These are phyloP conservation scores for Sclerotinia sclerotiorum DNA, from an alignment of 2,329 filamentous ascomycete genomes.

Conservation along the genomic window DNA sequence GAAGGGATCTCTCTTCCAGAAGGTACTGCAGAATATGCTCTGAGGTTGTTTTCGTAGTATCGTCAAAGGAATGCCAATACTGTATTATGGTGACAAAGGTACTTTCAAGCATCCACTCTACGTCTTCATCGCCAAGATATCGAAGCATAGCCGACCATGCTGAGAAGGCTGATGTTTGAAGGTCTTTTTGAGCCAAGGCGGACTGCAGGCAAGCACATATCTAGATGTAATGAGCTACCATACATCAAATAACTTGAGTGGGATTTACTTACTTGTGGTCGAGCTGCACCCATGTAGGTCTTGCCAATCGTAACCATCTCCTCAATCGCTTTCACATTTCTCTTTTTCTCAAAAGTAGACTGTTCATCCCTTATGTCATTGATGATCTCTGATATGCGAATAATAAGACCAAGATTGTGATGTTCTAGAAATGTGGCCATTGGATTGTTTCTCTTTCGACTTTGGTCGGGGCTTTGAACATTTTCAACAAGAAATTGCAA, in stretches of 20 bases:
- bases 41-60: constrained; percentile 58
- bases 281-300: constrained; percentile 70
- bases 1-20: constrained; percentile 38
- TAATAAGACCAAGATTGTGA: constrained; percentile 84
- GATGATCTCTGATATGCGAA: constrained; percentile 74
- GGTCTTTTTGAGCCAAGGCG: constrained; percentile 69
- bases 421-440: constrained; percentile 76
- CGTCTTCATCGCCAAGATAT: constrained; percentile 73
- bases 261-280: constrained; percentile 76
- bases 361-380: constrained; percentile 64
- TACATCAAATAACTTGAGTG: too few relatives aligned
- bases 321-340: constrained; percentile 79
- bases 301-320: constrained; percentile 81
- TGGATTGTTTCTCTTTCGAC: constrained; percentile 51
- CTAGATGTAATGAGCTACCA: constrained; percentile 44
- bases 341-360: constrained; percentile 65
- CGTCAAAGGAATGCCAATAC: constrained; percentile 71
- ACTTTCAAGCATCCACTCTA: constrained; percentile 78
- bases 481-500: constrained; percentile 46
- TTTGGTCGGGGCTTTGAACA: constrained; percentile 35
- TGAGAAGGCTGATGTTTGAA: constrained; percentile 77
- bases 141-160: constrained; percentile 81
- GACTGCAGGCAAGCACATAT: constrained; percentile 91
- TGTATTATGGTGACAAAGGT: constrained; percentile 84
- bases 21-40: constrained; percentile 58